Evolutionary conservation across 1,284 basidiomycete species (phyloP).

Genomic region (Mycena sp.): DNA sequence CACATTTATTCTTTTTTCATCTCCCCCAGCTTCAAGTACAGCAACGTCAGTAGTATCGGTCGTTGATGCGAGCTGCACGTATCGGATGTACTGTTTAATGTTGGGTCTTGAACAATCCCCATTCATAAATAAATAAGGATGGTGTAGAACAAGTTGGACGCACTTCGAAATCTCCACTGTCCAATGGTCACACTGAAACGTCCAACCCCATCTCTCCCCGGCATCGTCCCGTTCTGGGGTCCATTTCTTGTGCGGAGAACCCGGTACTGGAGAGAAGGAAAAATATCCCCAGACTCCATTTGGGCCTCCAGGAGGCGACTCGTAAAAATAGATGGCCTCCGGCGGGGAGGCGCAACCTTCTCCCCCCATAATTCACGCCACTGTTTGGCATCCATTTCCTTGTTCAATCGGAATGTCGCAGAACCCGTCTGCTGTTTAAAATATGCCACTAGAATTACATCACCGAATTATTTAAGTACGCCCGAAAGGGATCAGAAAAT

Average conservation of each 20-base stretch:
- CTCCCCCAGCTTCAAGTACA: no score
- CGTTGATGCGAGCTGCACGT: no score
- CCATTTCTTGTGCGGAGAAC: constrained; percentile 9
- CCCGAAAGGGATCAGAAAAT: no score
- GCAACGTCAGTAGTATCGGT: no score
- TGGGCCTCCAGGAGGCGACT: constrained; percentile 15
- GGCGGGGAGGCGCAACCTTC: constrained; percentile 9
- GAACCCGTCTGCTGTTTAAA: constrained; percentile 19
- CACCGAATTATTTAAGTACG: no score
- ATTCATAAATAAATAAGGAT: neutral
- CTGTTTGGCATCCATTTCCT: neutral
- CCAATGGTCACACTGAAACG: constrained; percentile 17
- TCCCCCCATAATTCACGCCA: constrained; percentile 15
- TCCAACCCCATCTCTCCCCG: constrained; percentile 16
- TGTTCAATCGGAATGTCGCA: constrained; percentile 15
- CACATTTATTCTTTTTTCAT: no score
- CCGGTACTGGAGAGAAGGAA: constrained; percentile 10
- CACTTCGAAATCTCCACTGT: constrained; percentile 24
- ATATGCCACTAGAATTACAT: constrained; percentile 7
- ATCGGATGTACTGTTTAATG: constrained; percentile 19
- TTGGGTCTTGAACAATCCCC: constrained; percentile 2
- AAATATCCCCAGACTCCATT: constrained; percentile 23
- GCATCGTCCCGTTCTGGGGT: constrained; percentile 12
- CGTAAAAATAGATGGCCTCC: constrained; percentile 17
- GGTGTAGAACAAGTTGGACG: no score